Evolutionary conservation across 2,329 filamentous ascomycete genomes (phyloP).

Genomic region (Daldinia sp.): DNA sequence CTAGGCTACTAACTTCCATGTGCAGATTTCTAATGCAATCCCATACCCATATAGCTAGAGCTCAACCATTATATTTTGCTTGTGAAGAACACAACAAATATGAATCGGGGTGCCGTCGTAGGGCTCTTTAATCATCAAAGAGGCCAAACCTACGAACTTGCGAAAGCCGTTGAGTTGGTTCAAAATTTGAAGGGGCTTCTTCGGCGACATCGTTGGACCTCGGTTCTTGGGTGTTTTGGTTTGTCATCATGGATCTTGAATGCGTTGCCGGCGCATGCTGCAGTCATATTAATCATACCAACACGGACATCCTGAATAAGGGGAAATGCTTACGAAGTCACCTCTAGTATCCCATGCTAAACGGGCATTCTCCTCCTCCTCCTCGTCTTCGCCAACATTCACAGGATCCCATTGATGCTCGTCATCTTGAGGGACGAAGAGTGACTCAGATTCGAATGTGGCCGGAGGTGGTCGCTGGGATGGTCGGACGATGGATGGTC

Average conservation of each 20-base stretch:
- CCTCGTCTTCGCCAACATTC: constrained; percentile 64
- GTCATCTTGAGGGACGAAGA: constrained; percentile 76
- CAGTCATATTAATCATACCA: constrained; percentile 22
- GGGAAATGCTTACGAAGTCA: constrained; percentile 61
- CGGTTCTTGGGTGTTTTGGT: constrained; percentile 40
- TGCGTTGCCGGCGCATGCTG: constrained; percentile 57
- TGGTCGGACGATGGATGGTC: constrained; percentile 51
- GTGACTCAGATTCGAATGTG: constrained; percentile 69
- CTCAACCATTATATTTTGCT: background rate
- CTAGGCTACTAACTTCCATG: constrained; percentile 32
- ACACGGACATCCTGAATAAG: constrained; percentile 34
- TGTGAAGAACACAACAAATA: background rate
- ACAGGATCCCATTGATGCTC: constrained; percentile 78
- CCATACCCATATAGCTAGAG: background rate
- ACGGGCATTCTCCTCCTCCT: constrained; percentile 71
- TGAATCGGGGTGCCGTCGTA: background rate
- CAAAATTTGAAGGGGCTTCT: constrained; percentile 54
- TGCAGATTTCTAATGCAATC: background rate
- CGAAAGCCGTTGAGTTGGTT: constrained; percentile 78
- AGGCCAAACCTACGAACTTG: constrained; percentile 64
- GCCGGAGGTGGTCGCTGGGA: constrained; percentile 63
- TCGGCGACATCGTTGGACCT: constrained; percentile 22
- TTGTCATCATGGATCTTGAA: constrained; percentile 51
- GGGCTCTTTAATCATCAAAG: constrained; percentile 47
- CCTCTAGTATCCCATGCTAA: constrained; percentile 78